These are phyloP conservation scores for Penicillium pancosmium DNA, from an alignment of 495 filamentous ascomycete genomes.

Conservation along the genomic window DNA sequence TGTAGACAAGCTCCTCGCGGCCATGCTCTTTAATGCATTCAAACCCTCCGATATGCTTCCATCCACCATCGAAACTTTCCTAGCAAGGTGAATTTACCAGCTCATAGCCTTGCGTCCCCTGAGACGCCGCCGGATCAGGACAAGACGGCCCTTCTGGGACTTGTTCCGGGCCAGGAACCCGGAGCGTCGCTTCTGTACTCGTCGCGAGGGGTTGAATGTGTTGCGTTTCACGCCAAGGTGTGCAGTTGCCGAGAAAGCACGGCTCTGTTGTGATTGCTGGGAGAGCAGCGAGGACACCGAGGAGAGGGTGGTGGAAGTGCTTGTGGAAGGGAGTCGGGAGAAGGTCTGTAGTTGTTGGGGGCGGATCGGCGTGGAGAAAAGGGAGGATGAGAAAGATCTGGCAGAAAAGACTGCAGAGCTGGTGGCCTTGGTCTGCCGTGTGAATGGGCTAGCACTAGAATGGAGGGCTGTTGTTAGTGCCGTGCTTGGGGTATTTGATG, in stretches of 20 bases:
- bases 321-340: constrained; percentile 18
- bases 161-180: constrained; percentile 65
- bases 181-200: constrained; percentile 70
- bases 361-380: constrained; percentile 35
- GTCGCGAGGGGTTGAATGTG: constrained; percentile 68
- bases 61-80: neutral
- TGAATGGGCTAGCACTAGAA: constrained; percentile 26
- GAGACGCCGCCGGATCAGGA: constrained; percentile 56
- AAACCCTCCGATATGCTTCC: neutral
- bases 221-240: constrained; percentile 56
- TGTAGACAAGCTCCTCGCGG: neutral
- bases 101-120: constrained; percentile 67
- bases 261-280: constrained; percentile 31
- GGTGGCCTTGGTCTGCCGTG: constrained; percentile 18
- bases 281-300: constrained; percentile 31
- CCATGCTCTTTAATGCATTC: neutral
- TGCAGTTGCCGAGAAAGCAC: constrained; percentile 46
- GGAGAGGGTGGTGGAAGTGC: constrained; percentile 23
- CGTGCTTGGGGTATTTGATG: constrained; percentile 5
- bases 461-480: constrained; percentile 6
- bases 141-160: constrained; percentile 58
- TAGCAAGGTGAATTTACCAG: constrained; percentile 34
- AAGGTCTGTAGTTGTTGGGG: constrained; percentile 30
- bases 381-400: constrained; percentile 28
- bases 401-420: constrained; percentile 19